Conservation (phyloP, 1,139 yeast genomes). For the Pichia sp. region DNA sequence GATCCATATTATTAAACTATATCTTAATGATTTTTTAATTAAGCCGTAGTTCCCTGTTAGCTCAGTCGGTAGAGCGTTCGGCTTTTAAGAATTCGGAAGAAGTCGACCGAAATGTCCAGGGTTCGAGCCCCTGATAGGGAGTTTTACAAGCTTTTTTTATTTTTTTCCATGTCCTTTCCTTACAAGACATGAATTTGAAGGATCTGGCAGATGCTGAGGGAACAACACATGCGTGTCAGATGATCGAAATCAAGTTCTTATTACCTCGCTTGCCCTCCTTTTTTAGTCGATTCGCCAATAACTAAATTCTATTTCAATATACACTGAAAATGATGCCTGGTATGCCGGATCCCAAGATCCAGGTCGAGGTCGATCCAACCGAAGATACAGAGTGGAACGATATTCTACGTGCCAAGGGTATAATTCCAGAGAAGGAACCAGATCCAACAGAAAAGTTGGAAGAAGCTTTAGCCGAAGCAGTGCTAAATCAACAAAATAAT, state of each 20-base stretch:
- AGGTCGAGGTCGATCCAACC: constrained; percentile 87
- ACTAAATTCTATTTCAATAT: no score
- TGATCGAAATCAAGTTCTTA: no score
- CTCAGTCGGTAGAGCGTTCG: constrained; percentile 49
- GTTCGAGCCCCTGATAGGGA: constrained; percentile 47
- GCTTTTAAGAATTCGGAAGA: constrained; percentile 37
- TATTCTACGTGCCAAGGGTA: constrained; percentile 80
- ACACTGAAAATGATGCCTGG: constrained; percentile 16
- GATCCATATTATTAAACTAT: no score
- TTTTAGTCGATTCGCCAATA: no score
- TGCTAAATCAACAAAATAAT: constrained; percentile 68
- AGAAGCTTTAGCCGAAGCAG: constrained; percentile 81
- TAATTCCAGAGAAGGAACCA: constrained; percentile 88
- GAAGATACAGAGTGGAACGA: constrained; percentile 99
- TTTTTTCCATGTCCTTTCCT: background rate
- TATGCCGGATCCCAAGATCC: constrained; percentile 41
- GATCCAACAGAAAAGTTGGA: constrained; percentile 86
- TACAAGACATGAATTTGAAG: background rate
- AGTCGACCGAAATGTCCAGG: constrained; percentile 46
- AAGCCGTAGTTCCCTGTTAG: constrained; percentile 35
- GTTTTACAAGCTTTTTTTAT: constrained; percentile 22
- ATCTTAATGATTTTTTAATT: no score
- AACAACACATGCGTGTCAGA: background rate
- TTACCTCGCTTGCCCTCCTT: no score
- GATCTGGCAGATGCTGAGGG: background rate